Conservation (phyloP, 495 filamentous ascomycete species). For the Margaritispora aquatica region DNA sequence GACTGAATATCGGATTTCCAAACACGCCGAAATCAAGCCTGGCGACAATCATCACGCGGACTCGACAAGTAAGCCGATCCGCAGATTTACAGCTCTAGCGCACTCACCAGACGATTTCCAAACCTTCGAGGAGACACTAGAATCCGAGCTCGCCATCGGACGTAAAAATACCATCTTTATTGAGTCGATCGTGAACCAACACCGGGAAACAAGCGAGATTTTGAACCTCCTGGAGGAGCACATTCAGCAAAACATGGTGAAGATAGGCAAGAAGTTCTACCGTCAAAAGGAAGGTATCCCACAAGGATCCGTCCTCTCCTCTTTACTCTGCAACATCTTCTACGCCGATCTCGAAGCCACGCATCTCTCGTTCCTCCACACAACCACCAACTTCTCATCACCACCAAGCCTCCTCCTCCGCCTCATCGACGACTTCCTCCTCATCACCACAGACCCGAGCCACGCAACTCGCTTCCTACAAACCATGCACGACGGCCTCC, state of each 20-base stretch:
- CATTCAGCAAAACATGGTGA: conserved; percentile 75
- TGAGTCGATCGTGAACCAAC: conserved; percentile 48
- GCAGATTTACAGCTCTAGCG: conserved; percentile 59
- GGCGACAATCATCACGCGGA: conserved; percentile 24
- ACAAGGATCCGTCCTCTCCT: conserved; percentile 85
- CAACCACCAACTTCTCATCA: too few species aligned
- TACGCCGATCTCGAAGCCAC: conserved; percentile 78
- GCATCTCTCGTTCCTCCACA: conserved; percentile 57
- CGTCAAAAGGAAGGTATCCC: conserved; percentile 86
- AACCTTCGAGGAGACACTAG: conserved; percentile 49
- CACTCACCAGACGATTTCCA: conserved; percentile 41
- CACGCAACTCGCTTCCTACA: conserved; percentile 67
- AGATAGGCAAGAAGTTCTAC: conserved; percentile 84
- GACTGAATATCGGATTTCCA: conserved; percentile 62
- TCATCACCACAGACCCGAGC: conserved; percentile 63
- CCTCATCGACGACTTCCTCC: conserved; percentile 86
- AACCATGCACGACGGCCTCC: conserved; percentile 72
- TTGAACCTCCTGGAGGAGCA: conserved; percentile 69
- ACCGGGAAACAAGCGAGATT: conserved; percentile 50
- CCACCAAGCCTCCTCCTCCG: conserved; percentile 70
- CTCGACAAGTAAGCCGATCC: conserved; percentile 40
- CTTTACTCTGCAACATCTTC: conserved; percentile 86
- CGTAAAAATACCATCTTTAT: conserved; percentile 71
- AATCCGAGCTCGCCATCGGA: conserved; percentile 34
- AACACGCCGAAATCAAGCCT: conserved; percentile 65